Conservation (phyloP, 2,329 filamentous ascomycete genomes). For the Juglanconis juglandina region DNA sequence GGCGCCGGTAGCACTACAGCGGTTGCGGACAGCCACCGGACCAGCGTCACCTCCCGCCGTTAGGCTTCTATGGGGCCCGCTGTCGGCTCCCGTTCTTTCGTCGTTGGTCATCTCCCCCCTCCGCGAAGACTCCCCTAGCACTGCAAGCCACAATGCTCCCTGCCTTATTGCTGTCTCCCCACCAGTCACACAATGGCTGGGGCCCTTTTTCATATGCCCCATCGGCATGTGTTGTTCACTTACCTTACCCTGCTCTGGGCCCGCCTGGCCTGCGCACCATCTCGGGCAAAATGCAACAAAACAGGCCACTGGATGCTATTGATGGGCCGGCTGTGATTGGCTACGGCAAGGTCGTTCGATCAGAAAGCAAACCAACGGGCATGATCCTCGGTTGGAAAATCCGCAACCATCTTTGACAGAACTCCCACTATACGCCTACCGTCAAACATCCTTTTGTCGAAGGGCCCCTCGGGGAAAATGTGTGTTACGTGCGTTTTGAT, state of each 20-base stretch:
- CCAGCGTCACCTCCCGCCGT: slow-evolving; percentile 9
- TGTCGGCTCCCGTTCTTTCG: not conserved
- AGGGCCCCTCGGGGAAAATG: slow-evolving; percentile 6
- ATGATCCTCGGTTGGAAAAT: not conserved
- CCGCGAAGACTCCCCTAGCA: not conserved
- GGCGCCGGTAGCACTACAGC: slow-evolving; percentile 11
- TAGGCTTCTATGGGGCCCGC: not conserved
- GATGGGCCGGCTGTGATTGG: not conserved
- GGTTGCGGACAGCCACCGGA: slow-evolving; percentile 14
- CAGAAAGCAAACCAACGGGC: not conserved
- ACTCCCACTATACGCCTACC: not conserved
- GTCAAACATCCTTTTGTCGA: not conserved
- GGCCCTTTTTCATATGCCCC: not conserved
- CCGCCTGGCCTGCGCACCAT: slow-evolving; percentile 3
- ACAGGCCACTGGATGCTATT: not conserved
- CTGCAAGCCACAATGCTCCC: not conserved
- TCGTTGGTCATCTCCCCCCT: not conserved
- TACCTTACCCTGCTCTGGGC: not conserved
- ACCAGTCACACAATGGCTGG: not conserved
- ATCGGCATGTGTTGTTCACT: not conserved
- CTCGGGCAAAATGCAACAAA: not conserved
- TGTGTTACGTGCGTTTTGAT: slow-evolving; percentile 11
- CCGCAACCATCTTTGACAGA: not conserved
- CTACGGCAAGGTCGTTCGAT: not conserved
- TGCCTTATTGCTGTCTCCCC: not conserved